phyloP scores from a whole-genome alignment of 176 grass and related monocot genomes.

The Rhynchospora breviuscula region DNA sequence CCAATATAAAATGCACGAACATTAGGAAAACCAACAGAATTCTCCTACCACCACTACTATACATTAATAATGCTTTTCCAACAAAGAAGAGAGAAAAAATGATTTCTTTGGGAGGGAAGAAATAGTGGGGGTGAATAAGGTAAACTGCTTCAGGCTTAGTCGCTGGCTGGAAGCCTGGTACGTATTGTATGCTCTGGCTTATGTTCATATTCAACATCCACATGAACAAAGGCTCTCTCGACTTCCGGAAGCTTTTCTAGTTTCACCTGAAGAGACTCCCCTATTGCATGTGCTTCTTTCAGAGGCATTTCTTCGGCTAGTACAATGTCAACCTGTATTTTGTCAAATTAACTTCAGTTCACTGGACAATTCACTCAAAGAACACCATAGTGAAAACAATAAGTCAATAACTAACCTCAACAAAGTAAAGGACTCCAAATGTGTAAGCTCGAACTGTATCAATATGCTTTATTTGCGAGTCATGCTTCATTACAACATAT shows the following conservation, averaged over 20 bases:
- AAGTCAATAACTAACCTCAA: constrained; percentile 56
- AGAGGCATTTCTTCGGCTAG: constrained; percentile 50
- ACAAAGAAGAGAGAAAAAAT: background rate
- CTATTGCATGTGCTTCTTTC: constrained; percentile 58
- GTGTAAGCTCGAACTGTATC: constrained; percentile 86
- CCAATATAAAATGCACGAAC: background rate
- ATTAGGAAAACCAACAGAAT: background rate
- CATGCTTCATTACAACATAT: constrained; percentile 64
- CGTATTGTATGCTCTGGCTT: constrained; percentile 67
- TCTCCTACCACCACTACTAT: background rate
- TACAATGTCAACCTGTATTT: constrained; percentile 62
- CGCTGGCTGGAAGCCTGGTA: constrained; percentile 38
- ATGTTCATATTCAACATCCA: constrained; percentile 75
- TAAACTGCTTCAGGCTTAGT: background rate
- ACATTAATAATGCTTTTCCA: background rate
- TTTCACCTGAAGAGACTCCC: constrained; percentile 66
- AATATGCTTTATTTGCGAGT: constrained; percentile 51
- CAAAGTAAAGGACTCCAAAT: constrained; percentile 85
- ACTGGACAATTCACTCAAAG: background rate
- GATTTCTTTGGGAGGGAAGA: background rate
- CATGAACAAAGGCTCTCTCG: constrained; percentile 82
- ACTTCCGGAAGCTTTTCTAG: constrained; percentile 65
- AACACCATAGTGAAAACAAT: background rate
- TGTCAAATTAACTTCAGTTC: background rate
- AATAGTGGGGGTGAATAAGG: background rate